Evolutionary conservation across 164 flowering plant species (phyloP).

Genomic region (Buxus sempervirens): DNA sequence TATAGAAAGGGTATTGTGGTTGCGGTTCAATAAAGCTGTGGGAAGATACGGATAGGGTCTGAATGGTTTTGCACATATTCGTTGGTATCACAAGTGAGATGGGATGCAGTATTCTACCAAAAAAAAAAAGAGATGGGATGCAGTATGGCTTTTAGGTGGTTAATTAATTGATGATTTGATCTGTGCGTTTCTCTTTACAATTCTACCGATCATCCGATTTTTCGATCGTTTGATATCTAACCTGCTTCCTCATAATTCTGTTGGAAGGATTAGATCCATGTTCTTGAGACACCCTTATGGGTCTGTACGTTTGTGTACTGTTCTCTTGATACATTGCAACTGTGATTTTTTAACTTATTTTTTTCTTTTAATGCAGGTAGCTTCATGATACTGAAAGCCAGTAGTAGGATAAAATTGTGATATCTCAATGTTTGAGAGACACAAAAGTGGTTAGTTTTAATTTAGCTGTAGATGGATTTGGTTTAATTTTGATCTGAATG

Average conservation of each 20-base stretch:
- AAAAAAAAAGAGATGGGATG: background rate
- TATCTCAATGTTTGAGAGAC: background rate
- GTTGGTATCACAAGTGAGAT: background rate
- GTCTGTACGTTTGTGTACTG: no score
- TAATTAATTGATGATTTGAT: background rate
- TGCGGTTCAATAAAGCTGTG: constrained; percentile 72
- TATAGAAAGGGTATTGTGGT: background rate
- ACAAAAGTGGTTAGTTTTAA: background rate
- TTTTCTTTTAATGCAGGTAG: background rate
- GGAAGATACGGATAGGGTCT: constrained; percentile 47
- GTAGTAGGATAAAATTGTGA: background rate
- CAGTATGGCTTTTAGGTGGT: background rate
- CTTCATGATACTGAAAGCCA: background rate
- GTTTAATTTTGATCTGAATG: no score
- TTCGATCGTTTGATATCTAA: no score
- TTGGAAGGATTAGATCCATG: no score
- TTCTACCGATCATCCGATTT: no score
- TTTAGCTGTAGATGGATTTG: no score
- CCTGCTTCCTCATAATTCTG: no score
- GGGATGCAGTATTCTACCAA: background rate
- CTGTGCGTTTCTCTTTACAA: background rate
- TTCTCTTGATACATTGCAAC: no score
- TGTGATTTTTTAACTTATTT: no score
- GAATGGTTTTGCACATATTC: background rate
- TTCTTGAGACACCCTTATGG: no score